A percentile compares a stretch with the other conserved stretches of the same genome.
phyloP scores from a whole-genome alignment of 441 rosid genomes.

The Croton setiger region DNA sequence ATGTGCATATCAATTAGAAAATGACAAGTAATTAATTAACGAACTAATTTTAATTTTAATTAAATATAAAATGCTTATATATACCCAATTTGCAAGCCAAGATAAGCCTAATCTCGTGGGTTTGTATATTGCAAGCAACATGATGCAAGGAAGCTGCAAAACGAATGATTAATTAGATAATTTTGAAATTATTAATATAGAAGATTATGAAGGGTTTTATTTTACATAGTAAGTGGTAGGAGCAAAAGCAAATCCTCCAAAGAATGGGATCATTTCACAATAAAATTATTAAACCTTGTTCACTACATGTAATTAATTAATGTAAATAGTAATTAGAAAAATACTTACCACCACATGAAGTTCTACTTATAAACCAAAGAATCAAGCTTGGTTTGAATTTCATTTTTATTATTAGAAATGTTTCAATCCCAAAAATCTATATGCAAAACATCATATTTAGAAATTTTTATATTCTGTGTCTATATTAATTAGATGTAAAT shows the following conservation, averaged over 20 bases:
- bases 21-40: background rate
- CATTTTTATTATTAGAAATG: slow-evolving; percentile 50
- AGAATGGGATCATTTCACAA: no score
- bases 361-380: slow-evolving; percentile 56
- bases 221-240: slow-evolving; percentile 76
- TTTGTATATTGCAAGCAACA: slow-evolving; percentile 63
- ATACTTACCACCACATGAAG: slow-evolving; percentile 56
- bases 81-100: slow-evolving; percentile 72
- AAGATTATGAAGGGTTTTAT: background rate
- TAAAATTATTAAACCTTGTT: no score
- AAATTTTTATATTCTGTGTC: no score
- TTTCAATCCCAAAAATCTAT: no score
- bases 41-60: background rate
- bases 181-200: background rate
- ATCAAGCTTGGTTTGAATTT: slow-evolving; percentile 36
- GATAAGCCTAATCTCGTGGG: slow-evolving; percentile 62
- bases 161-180: background rate
- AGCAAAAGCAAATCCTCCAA: slow-evolving; percentile 91
- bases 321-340: no score
- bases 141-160: slow-evolving; percentile 83
- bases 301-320: no score
- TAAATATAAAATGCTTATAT: background rate
- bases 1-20: slow-evolving; percentile 54
- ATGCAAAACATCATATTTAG: no score
- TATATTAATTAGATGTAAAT: no score